Evolutionary conservation across 164 flowering plant genomes (phyloP), one percentile per base, ranked within the genome.

Genomic region (Akebia trifoliata): DNA sequence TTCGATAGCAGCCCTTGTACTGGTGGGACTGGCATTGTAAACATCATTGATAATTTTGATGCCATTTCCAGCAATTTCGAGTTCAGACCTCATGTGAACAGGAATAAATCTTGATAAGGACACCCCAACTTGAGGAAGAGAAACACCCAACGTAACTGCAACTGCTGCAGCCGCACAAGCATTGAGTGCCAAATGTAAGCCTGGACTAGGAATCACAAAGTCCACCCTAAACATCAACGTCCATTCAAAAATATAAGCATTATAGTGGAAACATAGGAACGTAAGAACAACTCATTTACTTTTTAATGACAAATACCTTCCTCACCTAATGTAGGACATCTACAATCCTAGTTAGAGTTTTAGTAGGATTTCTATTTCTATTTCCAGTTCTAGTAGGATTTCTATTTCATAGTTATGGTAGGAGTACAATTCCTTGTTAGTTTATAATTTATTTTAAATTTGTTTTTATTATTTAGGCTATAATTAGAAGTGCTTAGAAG

Each of bases 121-220:
- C 12, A 3, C 36, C 32, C 66, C 76, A 40, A 63, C 58, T 69
- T 65, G 60, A 47, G 61, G n/a, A 46, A 65, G 68, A 65, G 76
- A 39, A 50, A 69, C 63, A 29, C 76, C 73, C 24, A 73, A 35
- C 0, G 37, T 15, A 20, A 47, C 60, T 38, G 65, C 73, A 49
- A 73, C 71, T 18, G 73, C 71, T 21, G 76, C 76, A 46, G 76
- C 65, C 8, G 68, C 73, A 59, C 76, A 73, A 44, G 76, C 71
- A 36, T 69, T 63, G 2, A 61, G 25, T 2, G 73, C 73, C 62
- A 73, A 62, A 69, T 73, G 76, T 63, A 73, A 29, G 32, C 73
- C 73, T 17, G 76, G 76, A 59, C 68, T 51, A 14, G 45, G 54
- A 40, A 73, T 73, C 57, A 56, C 54, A 44, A 73, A 62, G 42